phyloP scores from a whole-genome alignment of 345 rosid species.

The Lepidium didymum region DNA sequence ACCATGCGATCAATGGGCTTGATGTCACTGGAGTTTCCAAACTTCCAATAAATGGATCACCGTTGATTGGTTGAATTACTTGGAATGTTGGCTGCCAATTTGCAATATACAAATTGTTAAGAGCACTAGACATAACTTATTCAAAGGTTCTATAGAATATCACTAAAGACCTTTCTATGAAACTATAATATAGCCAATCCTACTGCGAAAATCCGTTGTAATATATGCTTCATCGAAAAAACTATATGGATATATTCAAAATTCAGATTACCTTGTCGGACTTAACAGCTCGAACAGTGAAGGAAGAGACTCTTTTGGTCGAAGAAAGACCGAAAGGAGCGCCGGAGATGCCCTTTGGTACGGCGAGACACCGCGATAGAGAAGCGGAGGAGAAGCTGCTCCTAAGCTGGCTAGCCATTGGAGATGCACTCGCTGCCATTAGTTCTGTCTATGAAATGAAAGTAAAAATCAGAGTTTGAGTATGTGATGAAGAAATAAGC shows the following conservation, averaged over 20 bases:
- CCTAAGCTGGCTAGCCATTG: constrained; percentile 85
- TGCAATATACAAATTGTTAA: neutral
- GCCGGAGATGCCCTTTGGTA: constrained; percentile 62
- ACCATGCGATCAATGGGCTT: constrained; percentile 92
- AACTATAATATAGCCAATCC: no score
- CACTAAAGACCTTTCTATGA: neutral
- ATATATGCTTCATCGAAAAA: no score
- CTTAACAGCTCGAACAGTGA: constrained; percentile 70
- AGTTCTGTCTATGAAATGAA: neutral
- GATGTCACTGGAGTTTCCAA: constrained; percentile 93
- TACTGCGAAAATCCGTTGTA: no score
- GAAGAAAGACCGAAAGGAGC: constrained; percentile 51
- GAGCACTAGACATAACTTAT: neutral
- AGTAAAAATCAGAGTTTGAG: neutral
- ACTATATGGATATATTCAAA: no score
- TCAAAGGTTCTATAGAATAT: neutral
- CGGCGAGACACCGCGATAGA: constrained; percentile 30
- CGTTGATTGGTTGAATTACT: constrained; percentile 92
- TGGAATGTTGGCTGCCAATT: constrained; percentile 78
- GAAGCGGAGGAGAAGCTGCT: constrained; percentile 67
- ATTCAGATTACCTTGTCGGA: constrained; percentile 42
- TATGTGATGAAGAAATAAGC: constrained; percentile 22
- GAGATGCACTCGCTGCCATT: constrained; percentile 63
- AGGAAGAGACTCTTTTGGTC: constrained; percentile 42
- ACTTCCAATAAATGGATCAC: constrained; percentile 97